phyloP scores from a whole-genome alignment of 2,329 filamentous ascomycete species.

The Epichloe gansuensis region DNA sequence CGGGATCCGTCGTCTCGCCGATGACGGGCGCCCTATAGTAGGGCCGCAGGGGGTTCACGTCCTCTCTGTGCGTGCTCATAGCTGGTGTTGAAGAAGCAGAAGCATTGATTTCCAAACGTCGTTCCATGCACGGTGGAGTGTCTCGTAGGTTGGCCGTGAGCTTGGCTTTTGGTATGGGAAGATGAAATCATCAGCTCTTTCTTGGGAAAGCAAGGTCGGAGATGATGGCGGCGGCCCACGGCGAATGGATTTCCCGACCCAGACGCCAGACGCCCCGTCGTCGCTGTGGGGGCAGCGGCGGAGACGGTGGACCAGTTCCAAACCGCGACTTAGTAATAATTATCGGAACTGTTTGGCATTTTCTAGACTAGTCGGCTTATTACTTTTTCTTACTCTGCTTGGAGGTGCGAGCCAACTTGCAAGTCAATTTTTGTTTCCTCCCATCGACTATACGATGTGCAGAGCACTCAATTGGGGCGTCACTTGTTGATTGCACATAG shows the following conservation, averaged over 20 bases:
- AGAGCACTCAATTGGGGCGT: background rate
- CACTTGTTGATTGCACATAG: background rate
- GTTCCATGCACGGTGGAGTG: background rate
- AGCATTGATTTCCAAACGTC: constrained; percentile 11
- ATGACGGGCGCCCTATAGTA: constrained; percentile 57
- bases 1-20: constrained; percentile 30
- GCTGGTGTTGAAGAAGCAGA: constrained; percentile 15
- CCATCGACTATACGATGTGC: background rate
- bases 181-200: constrained; percentile 8
- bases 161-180: background rate
- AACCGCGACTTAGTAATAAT: constrained; percentile 4
- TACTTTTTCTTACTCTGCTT: constrained; percentile 3
- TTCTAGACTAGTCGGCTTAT: constrained; percentile 9
- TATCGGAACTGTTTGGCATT: constrained; percentile 8
- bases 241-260: constrained; percentile 23
- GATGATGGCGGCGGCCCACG: constrained; percentile 12
- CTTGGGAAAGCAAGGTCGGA: constrained; percentile 11
- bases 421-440: background rate
- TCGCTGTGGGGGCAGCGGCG: background rate
- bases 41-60: constrained; percentile 52
- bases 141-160: background rate
- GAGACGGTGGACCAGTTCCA: background rate
- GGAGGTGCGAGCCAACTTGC: background rate
- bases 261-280: constrained; percentile 16
- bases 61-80: constrained; percentile 35